Percentiles rank a stretch among this genome's conserved stretches.
Evolutionary conservation across 2,329 filamentous ascomycete genomes (phyloP).

Genomic region (Cladosporium sp.): DNA sequence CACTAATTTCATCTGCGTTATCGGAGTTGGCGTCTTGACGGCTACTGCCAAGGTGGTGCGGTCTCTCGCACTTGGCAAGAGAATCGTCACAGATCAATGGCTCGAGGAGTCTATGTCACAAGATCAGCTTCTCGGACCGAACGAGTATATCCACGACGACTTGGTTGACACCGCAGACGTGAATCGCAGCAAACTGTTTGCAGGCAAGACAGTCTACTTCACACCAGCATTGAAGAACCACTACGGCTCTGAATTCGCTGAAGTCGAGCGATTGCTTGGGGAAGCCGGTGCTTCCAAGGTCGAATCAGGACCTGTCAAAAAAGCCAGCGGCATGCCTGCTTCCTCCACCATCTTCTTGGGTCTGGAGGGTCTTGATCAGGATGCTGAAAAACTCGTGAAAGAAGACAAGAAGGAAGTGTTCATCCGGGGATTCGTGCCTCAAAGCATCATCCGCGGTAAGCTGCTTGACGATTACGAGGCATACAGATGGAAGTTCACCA

Average conservation of each 20-base stretch:
- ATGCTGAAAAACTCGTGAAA: slow-evolving; percentile 29
- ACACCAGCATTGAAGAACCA: slow-evolving; percentile 34
- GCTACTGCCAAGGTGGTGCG: slow-evolving; percentile 43
- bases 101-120: slow-evolving; percentile 33
- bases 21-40: slow-evolving; percentile 33
- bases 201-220: slow-evolving; percentile 44
- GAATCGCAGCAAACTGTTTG: slow-evolving; percentile 42
- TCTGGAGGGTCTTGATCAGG: slow-evolving; percentile 30
- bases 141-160: slow-evolving; percentile 27
- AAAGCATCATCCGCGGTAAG: slow-evolving; percentile 38
- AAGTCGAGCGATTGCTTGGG: slow-evolving; percentile 34
- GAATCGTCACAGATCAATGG: slow-evolving; percentile 44
- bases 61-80: slow-evolving; percentile 37
- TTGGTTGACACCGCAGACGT: slow-evolving; percentile 24
- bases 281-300: slow-evolving; percentile 34
- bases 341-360: slow-evolving; percentile 34
- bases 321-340: slow-evolving; percentile 5
- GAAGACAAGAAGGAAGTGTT: slow-evolving; percentile 33
- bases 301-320: slow-evolving; percentile 14
- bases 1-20: slow-evolving; percentile 29
- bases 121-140: slow-evolving; percentile 31
- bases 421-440: slow-evolving; percentile 38
- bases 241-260: slow-evolving; percentile 33
- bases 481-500: slow-evolving; percentile 13
- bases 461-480: slow-evolving; percentile 36